Base-by-base conservation (phyloP, 169 alveolate species). In the Cryptosporidium ryanae region DNA sequence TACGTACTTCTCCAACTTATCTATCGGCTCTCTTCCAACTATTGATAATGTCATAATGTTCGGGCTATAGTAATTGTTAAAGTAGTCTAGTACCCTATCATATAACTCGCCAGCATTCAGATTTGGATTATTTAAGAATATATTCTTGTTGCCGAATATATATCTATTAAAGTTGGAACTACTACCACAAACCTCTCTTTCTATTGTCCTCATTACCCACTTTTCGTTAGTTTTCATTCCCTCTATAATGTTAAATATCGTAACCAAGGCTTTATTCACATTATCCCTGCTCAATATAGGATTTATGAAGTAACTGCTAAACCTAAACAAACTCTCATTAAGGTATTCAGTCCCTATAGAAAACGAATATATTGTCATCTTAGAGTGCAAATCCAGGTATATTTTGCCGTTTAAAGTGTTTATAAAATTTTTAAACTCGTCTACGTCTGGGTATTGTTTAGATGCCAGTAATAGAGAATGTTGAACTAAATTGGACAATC, bases 21-120 rank as follows among this genome's bases (percentile, higher is more conserved):
- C 68, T 21, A 76, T 49, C 5, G 84, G 44, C 21, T 76, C 84
- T 59, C 71, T 76, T 21, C 84, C 84, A 2, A 76, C 71, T 4
- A 76, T 0, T 4, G 84, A 57, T 5, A 76, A 44, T 5, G 25
- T 76, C 84, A 76, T 76, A 17, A 43, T 76, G 18, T 59, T 76
- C 13, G 84, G 71, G 7, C 76, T 25, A 32, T 76, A 76, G 49
- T 57, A 76, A 32, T 76, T 61, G 25, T 23, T 38, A 65, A 59
- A 76, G 23, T 59, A 76, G 27, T 61, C 49, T 5, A 27, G 18
- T 12, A 76, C 57, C 21, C 48, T 61, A 10, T 68, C 83, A 55
- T 68, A 68, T n/a, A 68, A 25, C 34, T 68, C 83, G 0, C 83
- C 83, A 6, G 23, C 50, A 29, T 23, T 15, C 32, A 68, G 29